Percentiles rank a stretch among this genome's conserved stretches.
phyloP scores from a whole-genome alignment of 148 eudicot species.

The Diospyros kaki region DNA sequence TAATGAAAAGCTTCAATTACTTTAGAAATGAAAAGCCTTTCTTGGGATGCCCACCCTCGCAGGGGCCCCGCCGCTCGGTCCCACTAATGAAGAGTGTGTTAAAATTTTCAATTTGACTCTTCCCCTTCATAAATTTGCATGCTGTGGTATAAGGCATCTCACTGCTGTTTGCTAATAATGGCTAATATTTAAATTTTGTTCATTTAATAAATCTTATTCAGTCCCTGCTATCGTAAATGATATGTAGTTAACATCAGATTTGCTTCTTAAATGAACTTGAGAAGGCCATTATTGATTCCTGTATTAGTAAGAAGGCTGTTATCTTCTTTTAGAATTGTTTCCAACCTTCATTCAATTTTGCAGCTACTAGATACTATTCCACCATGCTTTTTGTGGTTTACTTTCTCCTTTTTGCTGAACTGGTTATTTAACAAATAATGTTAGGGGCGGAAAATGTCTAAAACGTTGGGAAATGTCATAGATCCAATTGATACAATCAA shows the following conservation, averaged over 20 bases:
- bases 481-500: slow-evolving; percentile 87
- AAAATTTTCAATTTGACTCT: not conserved
- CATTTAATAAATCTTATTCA: not conserved
- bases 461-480: slow-evolving; percentile 89
- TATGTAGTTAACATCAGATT: not conserved
- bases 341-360: not conserved
- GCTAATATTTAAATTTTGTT: not conserved
- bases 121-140: not conserved
- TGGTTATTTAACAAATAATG: slow-evolving; percentile 16
- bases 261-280: not conserved
- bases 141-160: not conserved
- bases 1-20: not conserved
- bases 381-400: slow-evolving; percentile 7
- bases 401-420: not conserved
- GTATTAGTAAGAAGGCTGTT: not conserved
- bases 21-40: not conserved
- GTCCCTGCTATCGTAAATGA: not conserved
- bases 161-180: not conserved
- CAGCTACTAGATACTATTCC: not conserved
- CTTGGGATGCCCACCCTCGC: too few relatives aligned
- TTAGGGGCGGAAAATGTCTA: slow-evolving; percentile 98
- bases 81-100: not conserved
- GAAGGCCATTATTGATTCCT: not conserved
- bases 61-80: too few relatives aligned
- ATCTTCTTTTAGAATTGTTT: not conserved